Evolutionary conservation across 768 basidiomycete species (phyloP), one percentile per base, ranked within the genome.

Genomic region (Panellus pusillus): DNA sequence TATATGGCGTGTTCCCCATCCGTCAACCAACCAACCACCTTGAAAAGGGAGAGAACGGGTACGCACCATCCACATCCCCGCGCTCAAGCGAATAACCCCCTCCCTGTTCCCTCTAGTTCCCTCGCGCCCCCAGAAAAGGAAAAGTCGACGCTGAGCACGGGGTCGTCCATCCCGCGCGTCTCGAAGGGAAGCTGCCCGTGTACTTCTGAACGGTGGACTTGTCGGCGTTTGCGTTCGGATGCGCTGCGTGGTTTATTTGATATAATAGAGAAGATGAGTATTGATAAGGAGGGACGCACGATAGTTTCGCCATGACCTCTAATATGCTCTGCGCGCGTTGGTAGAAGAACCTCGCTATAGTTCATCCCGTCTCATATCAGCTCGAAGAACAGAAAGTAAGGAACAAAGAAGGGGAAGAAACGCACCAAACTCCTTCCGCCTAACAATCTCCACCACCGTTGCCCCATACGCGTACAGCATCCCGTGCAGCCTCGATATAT

Each of bases 401-500:
- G 47, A 19, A 38, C 43, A 39, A 19, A 35, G 15, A 20, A 50
- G 20, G 37, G 20, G 47, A 13, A 38, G 7, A 29, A 50, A 68
- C 85, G 68, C 56, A 88, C 92, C 78, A 68, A 96, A 97, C 66
- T 96, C 92, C 62, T 91, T 91, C 50, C 96, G 77, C 53, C 96
- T 78, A 2, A 95, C 90, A 28, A 98, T 84, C 70, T 98, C 96
- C 15, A 94, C 79, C 9, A 97, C 80, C 0, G 93, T 93, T 1
- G 91, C 90, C 0, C 91, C 89, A 68, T 98, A 98, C 0, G 91
- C 93, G 64, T 93, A 94, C 1, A 95, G 68, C 83, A 98, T 90
- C 50, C 81, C 86, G 66, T 96, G 93, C 39, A 98, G 73, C 15
- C 96, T 79, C 45, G 88, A 83, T 13, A 98, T 88, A 69, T 98